A percentile compares a stretch with the other conserved stretches of the same genome.
phyloP scores from a whole-genome alignment of 176 grass and related monocot genomes.

The Aegilops sharonensis region DNA sequence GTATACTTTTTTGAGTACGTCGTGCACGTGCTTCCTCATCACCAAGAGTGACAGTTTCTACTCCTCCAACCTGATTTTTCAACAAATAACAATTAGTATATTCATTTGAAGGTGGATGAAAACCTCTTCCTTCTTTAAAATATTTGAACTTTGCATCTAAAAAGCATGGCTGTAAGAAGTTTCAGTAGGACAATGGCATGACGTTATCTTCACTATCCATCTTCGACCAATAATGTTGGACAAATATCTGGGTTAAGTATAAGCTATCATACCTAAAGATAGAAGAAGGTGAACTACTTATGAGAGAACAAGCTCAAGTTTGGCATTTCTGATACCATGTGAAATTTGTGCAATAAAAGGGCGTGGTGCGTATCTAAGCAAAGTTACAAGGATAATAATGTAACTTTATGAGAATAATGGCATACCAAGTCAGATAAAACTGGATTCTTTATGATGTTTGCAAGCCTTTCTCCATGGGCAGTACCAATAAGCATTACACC shows the following conservation, averaged over 20 bases:
- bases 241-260: conserved; percentile 4
- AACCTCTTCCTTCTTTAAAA: conserved; percentile 10
- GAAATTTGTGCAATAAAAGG: not conserved
- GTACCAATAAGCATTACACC: conserved; percentile 99
- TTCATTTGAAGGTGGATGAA: not conserved
- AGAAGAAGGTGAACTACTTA: not conserved
- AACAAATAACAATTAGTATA: conserved; percentile 10
- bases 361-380: not conserved
- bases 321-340: not conserved
- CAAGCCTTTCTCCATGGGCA: conserved; percentile 83
- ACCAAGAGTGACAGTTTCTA: conserved; percentile 92
- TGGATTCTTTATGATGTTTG: conserved; percentile 93
- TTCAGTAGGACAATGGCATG: not conserved
- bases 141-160: conserved; percentile 11
- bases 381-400: conserved; percentile 11
- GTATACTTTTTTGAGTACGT: conserved; percentile 84
- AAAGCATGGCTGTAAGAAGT: not conserved
- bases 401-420: conserved; percentile 5
- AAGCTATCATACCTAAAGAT: not conserved
- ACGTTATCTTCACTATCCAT: not conserved
- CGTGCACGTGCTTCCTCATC: conserved; percentile 94
- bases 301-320: not conserved
- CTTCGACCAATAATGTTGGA: not conserved
- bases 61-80: conserved; percentile 74
- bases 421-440: conserved; percentile 92